phyloP scores from a whole-genome alignment of 306 rosid genomes.

The Coriaria nepalensis region DNA sequence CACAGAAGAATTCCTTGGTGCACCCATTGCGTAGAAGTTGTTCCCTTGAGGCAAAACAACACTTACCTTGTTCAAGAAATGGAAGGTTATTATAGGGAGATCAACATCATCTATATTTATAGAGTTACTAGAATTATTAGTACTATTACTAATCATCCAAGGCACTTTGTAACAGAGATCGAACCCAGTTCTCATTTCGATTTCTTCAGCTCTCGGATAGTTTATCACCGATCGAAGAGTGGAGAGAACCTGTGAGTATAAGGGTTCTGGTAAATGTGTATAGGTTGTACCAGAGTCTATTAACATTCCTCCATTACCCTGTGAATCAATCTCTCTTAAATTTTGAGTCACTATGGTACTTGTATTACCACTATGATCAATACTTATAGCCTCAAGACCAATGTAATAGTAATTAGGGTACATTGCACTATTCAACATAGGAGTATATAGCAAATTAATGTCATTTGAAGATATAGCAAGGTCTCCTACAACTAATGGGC shows the following conservation, averaged over 20 bases:
- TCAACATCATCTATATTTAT: neutral
- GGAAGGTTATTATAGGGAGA: slow-evolving; percentile 33
- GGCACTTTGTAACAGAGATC: slow-evolving; percentile 41
- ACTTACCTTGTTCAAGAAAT: slow-evolving; percentile 30
- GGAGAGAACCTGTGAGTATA: slow-evolving; percentile 34
- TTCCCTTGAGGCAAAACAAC: slow-evolving; percentile 29
- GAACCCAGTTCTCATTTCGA: slow-evolving; percentile 26
- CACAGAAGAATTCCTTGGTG: slow-evolving; percentile 32
- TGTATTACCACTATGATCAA: slow-evolving; percentile 13
- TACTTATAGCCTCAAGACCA: slow-evolving; percentile 30
- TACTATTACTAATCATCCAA: too few relatives aligned
- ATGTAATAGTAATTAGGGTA: slow-evolving; percentile 37
- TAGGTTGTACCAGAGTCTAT: slow-evolving; percentile 52
- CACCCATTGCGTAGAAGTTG: slow-evolving; percentile 38
- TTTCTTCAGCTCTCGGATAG: slow-evolving; percentile 32
- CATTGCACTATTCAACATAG: slow-evolving; percentile 33
- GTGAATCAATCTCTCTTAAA: slow-evolving; percentile 33
- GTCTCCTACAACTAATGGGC: slow-evolving; percentile 36
- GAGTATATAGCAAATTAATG: slow-evolving; percentile 28
- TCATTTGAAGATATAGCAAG: slow-evolving; percentile 26
- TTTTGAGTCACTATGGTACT: slow-evolving; percentile 16
- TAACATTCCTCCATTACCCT: slow-evolving; percentile 40
- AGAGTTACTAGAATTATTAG: neutral
- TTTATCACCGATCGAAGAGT: slow-evolving; percentile 17
- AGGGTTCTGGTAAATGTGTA: slow-evolving; percentile 38